These are phyloP conservation scores for Lipomyces spencermartinsiae DNA, from an alignment of 805 yeast genomes.

Conservation along the genomic window DNA sequence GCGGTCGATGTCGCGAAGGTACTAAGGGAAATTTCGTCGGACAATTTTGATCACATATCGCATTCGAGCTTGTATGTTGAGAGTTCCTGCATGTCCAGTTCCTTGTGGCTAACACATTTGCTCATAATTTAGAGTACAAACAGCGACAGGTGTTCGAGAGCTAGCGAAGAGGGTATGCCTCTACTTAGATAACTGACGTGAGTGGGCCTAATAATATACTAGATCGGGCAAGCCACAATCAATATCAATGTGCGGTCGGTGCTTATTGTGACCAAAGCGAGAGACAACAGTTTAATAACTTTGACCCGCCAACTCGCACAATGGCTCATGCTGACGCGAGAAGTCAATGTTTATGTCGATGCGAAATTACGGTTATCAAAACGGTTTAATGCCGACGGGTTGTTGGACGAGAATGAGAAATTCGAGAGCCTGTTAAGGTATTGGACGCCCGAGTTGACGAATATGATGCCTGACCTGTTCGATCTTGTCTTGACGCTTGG, in stretches of 20 bases:
- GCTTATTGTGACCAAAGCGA: slow-evolving; percentile 86
- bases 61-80: slow-evolving; percentile 32
- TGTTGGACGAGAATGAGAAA: slow-evolving; percentile 52
- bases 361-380: slow-evolving; percentile 64
- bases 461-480: slow-evolving; percentile 46
- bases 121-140: slow-evolving; percentile 35
- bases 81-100: background rate
- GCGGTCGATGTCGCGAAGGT: slow-evolving; percentile 33
- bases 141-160: slow-evolving; percentile 44
- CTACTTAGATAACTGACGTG: background rate
- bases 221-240: slow-evolving; percentile 46
- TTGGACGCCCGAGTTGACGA: slow-evolving; percentile 71
- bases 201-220: background rate
- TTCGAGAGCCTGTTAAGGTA: slow-evolving; percentile 58
- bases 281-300: slow-evolving; percentile 78
- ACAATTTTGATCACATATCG: slow-evolving; percentile 26
- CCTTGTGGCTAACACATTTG: background rate
- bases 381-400: slow-evolving; percentile 65
- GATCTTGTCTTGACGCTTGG: slow-evolving; percentile 90
- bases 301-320: slow-evolving; percentile 80
- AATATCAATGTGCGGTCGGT: slow-evolving; percentile 72
- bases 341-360: slow-evolving; percentile 72
- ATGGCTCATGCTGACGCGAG: slow-evolving; percentile 62
- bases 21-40: slow-evolving; percentile 26
- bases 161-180: slow-evolving; percentile 40